Conservation (phyloP, 2,329 filamentous ascomycete species). For the Colletotrichum viniferum region DNA sequence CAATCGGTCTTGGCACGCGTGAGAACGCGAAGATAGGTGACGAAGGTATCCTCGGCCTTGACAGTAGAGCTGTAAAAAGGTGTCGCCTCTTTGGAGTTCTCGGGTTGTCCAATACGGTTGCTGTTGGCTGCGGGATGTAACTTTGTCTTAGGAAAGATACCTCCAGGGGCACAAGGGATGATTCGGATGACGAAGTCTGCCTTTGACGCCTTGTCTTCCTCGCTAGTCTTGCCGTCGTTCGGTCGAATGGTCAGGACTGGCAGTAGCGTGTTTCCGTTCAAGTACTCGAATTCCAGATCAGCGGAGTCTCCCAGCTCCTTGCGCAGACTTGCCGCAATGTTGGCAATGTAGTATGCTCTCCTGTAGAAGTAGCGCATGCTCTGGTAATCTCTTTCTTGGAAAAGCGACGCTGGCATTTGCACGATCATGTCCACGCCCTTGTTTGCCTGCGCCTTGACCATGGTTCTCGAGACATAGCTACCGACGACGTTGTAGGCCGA, state of each 20-base stretch:
- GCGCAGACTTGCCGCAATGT: slow-evolving; percentile 74
- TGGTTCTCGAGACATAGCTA: slow-evolving; percentile 80
- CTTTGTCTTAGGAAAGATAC: slow-evolving; percentile 73
- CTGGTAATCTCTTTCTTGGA: slow-evolving; percentile 94
- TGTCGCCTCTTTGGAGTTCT: slow-evolving; percentile 50
- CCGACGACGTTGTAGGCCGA: slow-evolving; percentile 84
- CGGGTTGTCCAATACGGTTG: slow-evolving; percentile 60
- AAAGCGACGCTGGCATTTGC: slow-evolving; percentile 79
- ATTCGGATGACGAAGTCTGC: slow-evolving; percentile 70
- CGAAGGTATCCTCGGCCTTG: slow-evolving; percentile 75
- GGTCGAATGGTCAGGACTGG: slow-evolving; percentile 64
- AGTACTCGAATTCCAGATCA: slow-evolving; percentile 65
- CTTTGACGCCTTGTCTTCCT: slow-evolving; percentile 25
- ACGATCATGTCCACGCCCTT: slow-evolving; percentile 82
- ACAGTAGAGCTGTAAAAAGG: slow-evolving; percentile 90
- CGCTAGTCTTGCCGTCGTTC: slow-evolving; percentile 25
- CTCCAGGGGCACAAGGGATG: slow-evolving; percentile 73
- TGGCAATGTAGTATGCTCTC: slow-evolving; percentile 87
- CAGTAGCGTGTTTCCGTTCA: slow-evolving; percentile 77
- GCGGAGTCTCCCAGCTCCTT: slow-evolving; percentile 57
- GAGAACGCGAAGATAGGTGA: slow-evolving; percentile 77
- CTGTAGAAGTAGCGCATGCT: slow-evolving; percentile 96
- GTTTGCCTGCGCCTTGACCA: slow-evolving; percentile 64
- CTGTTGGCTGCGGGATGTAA: slow-evolving; percentile 73
- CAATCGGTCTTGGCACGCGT: slow-evolving; percentile 73